Base-by-base conservation (phyloP, 2,329 filamentous ascomycete genomes). In the Pyrenochaeta sp. region DNA sequence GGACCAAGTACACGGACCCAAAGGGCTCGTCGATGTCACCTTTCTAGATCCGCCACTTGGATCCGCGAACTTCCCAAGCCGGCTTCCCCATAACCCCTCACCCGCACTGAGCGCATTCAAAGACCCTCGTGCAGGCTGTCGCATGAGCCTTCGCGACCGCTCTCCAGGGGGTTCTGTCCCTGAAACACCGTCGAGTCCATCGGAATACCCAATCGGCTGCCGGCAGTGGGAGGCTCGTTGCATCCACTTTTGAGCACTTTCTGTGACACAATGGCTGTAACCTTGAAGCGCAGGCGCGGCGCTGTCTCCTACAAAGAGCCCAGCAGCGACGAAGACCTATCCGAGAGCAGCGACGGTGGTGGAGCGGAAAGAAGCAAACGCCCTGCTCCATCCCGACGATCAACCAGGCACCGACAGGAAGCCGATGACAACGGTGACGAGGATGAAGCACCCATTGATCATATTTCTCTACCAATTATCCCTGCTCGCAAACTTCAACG, bases 261-360 rank as follows among this genome's bases (percentile, higher is more conserved):
- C 18, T 38, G 23, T 43, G 32, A 18, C 38, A 51, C 42, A 47
- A 68, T 68, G 64, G 58, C 54, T 24, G 47, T 58, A 13, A 59
- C 55, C 26, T 51, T 64, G 41, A 70, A 71, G 53, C 68, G 69
- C 55, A 71, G 67, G 51, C 56, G 68, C 32, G 63, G 51, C 31
- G 47, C 61, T 30, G 57, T 72, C 28, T 72, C 68, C 20, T 72
- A 72, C 39, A 65, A 58, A 38, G 69, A 72, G 42, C 62, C 62
- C 22, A 70, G 64, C 41, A 69, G 60, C 41, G 64, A 68, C 17
- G 66, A 69, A 4, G 65, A 63, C 18, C 13, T 60, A 1, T 56
- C 59, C 6, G 55, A 53, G 4, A 49, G 51, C 38, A 60, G 60
- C 14, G 61, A 45, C 7, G 21, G 48, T 2, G 59, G 53, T 9